phyloP scores from a whole-genome alignment of 495 filamentous ascomycete genomes.

The Talaromyces trachyspermus region DNA sequence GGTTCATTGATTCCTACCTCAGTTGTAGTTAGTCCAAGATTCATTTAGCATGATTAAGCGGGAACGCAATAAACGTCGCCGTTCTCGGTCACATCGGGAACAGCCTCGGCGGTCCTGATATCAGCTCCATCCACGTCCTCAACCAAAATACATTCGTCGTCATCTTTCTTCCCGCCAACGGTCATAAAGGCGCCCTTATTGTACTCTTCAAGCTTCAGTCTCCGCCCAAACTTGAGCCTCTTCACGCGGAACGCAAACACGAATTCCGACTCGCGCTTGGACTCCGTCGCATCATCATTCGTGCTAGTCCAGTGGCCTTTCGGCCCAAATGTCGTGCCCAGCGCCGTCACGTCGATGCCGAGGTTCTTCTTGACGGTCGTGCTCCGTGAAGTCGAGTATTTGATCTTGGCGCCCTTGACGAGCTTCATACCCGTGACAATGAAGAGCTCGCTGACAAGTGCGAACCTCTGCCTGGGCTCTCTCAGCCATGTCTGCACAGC shows the following conservation, averaged over 20 bases:
- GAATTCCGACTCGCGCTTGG: constrained; percentile 19
- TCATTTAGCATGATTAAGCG: constrained; percentile 10
- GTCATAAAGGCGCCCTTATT: constrained; percentile 21
- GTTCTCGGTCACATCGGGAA: constrained; percentile 19
- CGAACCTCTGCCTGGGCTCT: constrained; percentile 20
- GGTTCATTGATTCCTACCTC: too few relatives aligned
- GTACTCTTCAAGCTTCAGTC: constrained; percentile 18
- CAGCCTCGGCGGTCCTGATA: constrained; percentile 15
- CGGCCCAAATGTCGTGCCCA: constrained; percentile 16
- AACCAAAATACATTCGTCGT: constrained; percentile 16
- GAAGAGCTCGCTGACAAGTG: constrained; percentile 16
- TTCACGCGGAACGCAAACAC: constrained; percentile 26
- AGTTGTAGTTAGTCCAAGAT: constrained; percentile 9
- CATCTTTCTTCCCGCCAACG: constrained; percentile 12
- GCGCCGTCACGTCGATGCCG: constrained; percentile 15
- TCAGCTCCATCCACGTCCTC: constrained; percentile 21
- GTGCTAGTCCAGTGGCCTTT: constrained; percentile 18
- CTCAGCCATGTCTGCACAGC: constrained; percentile 21
- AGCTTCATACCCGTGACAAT: constrained; percentile 25
- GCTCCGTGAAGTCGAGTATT: constrained; percentile 19
- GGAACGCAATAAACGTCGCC: constrained; percentile 21
- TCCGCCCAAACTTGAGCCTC: constrained; percentile 20
- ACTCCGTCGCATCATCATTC: constrained; percentile 20
- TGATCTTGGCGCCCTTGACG: constrained; percentile 23
- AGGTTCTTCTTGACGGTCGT: constrained; percentile 15